phyloP scores from a whole-genome alignment of 2,329 filamentous ascomycete genomes.

The Didymella sp. region DNA sequence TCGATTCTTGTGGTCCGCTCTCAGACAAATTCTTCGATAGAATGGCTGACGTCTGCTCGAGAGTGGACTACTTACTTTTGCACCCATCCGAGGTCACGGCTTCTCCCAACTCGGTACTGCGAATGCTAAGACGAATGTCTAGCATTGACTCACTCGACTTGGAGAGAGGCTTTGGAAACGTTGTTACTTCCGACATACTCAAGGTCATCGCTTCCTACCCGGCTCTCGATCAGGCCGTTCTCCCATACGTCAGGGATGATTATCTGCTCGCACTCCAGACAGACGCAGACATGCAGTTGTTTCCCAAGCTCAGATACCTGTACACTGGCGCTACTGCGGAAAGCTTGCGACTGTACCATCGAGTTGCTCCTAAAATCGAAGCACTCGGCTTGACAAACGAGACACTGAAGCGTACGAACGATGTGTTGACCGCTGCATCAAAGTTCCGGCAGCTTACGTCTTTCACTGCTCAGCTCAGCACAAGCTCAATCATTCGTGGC shows the following conservation, averaged over 20 bases:
- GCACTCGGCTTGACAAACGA: background rate
- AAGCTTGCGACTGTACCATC: background rate
- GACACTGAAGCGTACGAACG: background rate
- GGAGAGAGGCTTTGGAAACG: background rate
- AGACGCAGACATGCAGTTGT: background rate
- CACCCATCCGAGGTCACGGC: background rate
- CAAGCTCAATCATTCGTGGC: background rate
- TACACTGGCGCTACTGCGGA: background rate
- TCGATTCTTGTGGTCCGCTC: background rate
- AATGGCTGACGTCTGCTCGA: background rate
- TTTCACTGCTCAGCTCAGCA: background rate
- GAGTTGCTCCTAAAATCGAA: background rate
- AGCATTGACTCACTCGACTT: background rate
- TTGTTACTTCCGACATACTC: background rate
- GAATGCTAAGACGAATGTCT: background rate
- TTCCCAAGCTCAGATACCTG: conserved; percentile 1
- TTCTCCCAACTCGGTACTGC: background rate
- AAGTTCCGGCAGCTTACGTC: background rate
- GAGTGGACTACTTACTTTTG: background rate
- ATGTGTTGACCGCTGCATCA: background rate
- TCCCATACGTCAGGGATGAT: background rate
- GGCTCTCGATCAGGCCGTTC: background rate
- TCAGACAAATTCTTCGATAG: background rate
- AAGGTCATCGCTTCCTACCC: background rate
- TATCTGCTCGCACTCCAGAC: background rate